Evolutionary conservation across 306 rosid genomes (phyloP).

Genomic region (Lupinus albus): DNA sequence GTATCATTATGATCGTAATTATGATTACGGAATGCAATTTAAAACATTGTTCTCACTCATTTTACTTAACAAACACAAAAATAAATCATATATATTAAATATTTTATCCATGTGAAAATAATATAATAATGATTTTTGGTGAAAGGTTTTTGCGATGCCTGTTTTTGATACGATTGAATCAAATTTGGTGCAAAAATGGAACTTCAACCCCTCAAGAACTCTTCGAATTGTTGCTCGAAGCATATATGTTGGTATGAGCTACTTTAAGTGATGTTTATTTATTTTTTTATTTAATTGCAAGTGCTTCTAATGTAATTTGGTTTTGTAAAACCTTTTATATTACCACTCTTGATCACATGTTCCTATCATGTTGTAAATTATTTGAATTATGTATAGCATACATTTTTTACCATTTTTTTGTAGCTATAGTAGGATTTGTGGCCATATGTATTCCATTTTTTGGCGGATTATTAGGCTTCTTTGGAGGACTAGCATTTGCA

Average conservation of each 20-base stretch:
- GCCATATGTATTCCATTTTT: conserved; percentile 69
- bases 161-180: conserved; percentile 64
- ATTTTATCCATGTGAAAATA: not conserved
- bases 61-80: too few relatives aligned
- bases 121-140: not conserved
- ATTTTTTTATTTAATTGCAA: not conserved
- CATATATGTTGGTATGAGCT: conserved; percentile 54
- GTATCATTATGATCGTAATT: too few relatives aligned
- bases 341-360: too few relatives aligned
- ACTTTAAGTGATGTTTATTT: not conserved
- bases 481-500: conserved; percentile 75
- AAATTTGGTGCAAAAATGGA: conserved; percentile 40
- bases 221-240: conserved; percentile 52
- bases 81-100: too few relatives aligned
- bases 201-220: conserved; percentile 38
- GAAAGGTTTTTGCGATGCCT: conserved; percentile 67
- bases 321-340: not conserved
- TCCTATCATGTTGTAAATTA: not conserved
- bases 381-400: not conserved
- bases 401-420: not conserved
- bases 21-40: too few relatives aligned
- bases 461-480: conserved; percentile 73
- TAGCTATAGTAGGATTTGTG: conserved; percentile 52
- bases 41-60: too few relatives aligned
- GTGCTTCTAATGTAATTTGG: not conserved